These are phyloP conservation scores for Ogataea pignaliae DNA, from an alignment of 805 yeast species.

Conservation along the genomic window DNA sequence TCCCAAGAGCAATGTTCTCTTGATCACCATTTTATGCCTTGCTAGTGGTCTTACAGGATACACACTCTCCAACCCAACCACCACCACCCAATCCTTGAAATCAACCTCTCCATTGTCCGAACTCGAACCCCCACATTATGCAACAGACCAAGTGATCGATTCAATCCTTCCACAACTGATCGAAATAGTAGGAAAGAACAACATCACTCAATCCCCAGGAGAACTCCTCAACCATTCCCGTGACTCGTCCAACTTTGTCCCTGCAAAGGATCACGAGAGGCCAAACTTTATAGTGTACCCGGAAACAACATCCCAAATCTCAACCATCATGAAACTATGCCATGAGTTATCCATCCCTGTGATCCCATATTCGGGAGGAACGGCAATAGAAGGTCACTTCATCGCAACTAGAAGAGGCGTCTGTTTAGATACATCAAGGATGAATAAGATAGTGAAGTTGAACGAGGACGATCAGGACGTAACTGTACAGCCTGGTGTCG, in stretches of 20 bases:
- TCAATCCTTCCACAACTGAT: conserved; percentile 36
- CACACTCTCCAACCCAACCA: background rate
- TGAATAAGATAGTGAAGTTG: conserved; percentile 54
- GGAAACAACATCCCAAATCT: conserved; percentile 58
- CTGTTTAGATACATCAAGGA: conserved; percentile 53
- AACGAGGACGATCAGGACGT: conserved; percentile 66
- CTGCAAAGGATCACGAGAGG: conserved; percentile 23
- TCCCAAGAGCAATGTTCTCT: background rate
- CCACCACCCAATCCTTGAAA: background rate
- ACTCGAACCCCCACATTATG: conserved; percentile 50
- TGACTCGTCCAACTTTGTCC: conserved; percentile 30
- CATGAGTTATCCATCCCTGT: conserved; percentile 61
- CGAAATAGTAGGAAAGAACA: conserved; percentile 50
- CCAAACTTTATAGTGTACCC: conserved; percentile 56
- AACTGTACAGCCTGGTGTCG: conserved; percentile 75
- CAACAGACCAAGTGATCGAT: conserved; percentile 39
- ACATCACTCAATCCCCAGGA: conserved; percentile 37
- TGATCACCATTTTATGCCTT: conserved; percentile 1
- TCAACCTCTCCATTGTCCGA: conserved; percentile 31
- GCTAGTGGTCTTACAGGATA: conserved; percentile 7
- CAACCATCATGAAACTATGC: conserved; percentile 58
- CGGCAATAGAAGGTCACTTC: conserved; percentile 77
- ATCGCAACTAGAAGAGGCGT: conserved; percentile 64
- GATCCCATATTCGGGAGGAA: conserved; percentile 71
- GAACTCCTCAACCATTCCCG: conserved; percentile 29